Conservation (phyloP, 2,329 filamentous ascomycete genomes). For the Botrytis fragariae region DNA sequence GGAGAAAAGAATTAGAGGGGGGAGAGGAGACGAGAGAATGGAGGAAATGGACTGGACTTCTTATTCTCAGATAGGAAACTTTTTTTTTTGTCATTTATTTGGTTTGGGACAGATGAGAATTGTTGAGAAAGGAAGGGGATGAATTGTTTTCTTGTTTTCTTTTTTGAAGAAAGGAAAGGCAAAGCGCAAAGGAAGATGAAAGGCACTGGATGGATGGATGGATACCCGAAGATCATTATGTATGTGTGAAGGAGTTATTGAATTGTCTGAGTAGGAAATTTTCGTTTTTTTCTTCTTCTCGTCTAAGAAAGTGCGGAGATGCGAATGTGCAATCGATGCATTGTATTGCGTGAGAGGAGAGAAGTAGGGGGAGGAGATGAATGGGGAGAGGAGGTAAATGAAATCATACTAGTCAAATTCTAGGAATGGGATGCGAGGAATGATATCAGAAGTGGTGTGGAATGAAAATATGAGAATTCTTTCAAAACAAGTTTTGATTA, state of each 20-base stretch:
- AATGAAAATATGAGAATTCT: not conserved
- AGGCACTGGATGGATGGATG: constrained; percentile 9
- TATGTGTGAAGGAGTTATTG: not conserved
- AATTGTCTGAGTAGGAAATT: not conserved
- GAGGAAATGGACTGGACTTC: not conserved
- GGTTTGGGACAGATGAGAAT: too few species aligned
- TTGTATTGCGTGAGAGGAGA: not conserved
- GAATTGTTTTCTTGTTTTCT: not conserved
- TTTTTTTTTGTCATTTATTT: not conserved
- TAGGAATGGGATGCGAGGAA: not conserved
- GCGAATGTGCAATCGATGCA: not conserved
- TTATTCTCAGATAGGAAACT: not conserved
- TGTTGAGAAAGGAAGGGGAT: not conserved
- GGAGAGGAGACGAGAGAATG: not conserved
- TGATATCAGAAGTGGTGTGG: not conserved
- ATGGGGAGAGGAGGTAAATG: not conserved
- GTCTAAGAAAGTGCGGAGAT: not conserved
- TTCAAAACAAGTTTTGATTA: not conserved
- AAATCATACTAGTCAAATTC: not conserved
- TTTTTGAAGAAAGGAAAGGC: not conserved
- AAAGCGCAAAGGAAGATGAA: not conserved
- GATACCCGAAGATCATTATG: constrained; percentile 8
- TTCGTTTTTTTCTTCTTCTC: not conserved
- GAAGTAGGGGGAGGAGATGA: not conserved
- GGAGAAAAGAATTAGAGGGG: not conserved